Evolutionary conservation across 495 filamentous ascomycete genomes (phyloP).

Genomic region (Friedmanniomyces endolithicus): DNA sequence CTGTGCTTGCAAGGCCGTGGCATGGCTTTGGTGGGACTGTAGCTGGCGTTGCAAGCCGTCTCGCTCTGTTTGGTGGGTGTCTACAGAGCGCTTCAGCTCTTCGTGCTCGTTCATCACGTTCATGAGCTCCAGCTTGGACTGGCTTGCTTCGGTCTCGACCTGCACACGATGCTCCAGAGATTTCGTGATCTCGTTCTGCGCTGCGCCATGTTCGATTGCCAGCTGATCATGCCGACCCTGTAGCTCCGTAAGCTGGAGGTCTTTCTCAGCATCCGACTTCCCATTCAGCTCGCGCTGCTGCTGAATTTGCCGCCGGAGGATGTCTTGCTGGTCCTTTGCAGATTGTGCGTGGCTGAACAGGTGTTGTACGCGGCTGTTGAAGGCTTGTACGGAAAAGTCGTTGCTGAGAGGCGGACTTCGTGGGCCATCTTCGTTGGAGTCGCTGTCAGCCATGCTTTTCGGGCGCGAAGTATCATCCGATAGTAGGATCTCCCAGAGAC

Average conservation of each 20-base stretch:
- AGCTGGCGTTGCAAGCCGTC: slow-evolving; percentile 24
- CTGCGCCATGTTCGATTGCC: slow-evolving; percentile 23
- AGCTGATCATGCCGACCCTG: slow-evolving; percentile 30
- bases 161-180: slow-evolving; percentile 29
- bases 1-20: slow-evolving; percentile 23
- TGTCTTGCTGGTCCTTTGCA: slow-evolving; percentile 73
- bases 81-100: slow-evolving; percentile 7
- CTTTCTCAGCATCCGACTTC: slow-evolving; percentile 46
- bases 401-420: slow-evolving; percentile 30
- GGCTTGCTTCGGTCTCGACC: slow-evolving; percentile 24
- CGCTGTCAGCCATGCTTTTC: neutral
- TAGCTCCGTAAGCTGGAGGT: slow-evolving; percentile 39
- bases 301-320: slow-evolving; percentile 76
- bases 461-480: slow-evolving; percentile 1
- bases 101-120: slow-evolving; percentile 18
- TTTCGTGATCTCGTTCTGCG: slow-evolving; percentile 22
- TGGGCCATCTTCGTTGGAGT: slow-evolving; percentile 22
- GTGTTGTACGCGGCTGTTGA: slow-evolving; percentile 64
- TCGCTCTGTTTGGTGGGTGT: slow-evolving; percentile 12
- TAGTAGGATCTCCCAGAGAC: slow-evolving; percentile 59
- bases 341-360: slow-evolving; percentile 50
- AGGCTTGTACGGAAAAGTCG: slow-evolving; percentile 52
- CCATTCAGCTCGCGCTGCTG: slow-evolving; percentile 81
- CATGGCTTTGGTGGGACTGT: slow-evolving; percentile 25
- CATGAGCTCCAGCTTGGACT: slow-evolving; percentile 12